A percentile compares a stretch with the other conserved stretches of the same genome.
These are phyloP conservation scores for Solanum paucissectum DNA, from an alignment of 257 asterid genomes.

Conservation along the genomic window DNA sequence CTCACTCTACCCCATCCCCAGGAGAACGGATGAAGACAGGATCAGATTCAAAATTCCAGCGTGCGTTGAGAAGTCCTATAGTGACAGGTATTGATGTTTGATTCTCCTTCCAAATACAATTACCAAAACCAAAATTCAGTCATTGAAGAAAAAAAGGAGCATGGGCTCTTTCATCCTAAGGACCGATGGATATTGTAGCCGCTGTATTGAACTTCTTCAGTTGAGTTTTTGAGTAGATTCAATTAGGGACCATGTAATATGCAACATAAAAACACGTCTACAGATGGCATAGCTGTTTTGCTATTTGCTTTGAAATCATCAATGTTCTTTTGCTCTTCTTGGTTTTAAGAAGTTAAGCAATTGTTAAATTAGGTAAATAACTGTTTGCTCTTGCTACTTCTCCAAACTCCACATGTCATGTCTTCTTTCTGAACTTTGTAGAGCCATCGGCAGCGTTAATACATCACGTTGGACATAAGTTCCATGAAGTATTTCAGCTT, in stretches of 20 bases:
- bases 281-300: neutral
- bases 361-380: neutral
- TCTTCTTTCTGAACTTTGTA: slow-evolving; percentile 1
- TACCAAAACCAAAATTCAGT: neutral
- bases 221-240: neutral
- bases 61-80: slow-evolving; percentile 31
- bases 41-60: slow-evolving; percentile 24
- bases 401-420: neutral
- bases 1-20: slow-evolving; percentile 16
- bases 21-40: slow-evolving; percentile 26
- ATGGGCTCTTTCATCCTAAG: neutral
- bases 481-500: slow-evolving; percentile 72
- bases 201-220: neutral
- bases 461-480: slow-evolving; percentile 48
- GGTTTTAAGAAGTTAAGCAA: neutral
- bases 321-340: neutral
- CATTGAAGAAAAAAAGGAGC: neutral
- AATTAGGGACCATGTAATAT: neutral
- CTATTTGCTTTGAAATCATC: neutral
- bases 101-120: neutral
- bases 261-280: neutral
- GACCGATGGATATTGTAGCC: neutral
- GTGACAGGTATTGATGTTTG: slow-evolving; percentile 30
- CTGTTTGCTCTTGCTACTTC: neutral
- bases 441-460: slow-evolving; percentile 35